These are phyloP conservation scores for Pseudogymnoascus sp. DNA, from an alignment of 2,329 filamentous ascomycete genomes.

Conservation along the genomic window DNA sequence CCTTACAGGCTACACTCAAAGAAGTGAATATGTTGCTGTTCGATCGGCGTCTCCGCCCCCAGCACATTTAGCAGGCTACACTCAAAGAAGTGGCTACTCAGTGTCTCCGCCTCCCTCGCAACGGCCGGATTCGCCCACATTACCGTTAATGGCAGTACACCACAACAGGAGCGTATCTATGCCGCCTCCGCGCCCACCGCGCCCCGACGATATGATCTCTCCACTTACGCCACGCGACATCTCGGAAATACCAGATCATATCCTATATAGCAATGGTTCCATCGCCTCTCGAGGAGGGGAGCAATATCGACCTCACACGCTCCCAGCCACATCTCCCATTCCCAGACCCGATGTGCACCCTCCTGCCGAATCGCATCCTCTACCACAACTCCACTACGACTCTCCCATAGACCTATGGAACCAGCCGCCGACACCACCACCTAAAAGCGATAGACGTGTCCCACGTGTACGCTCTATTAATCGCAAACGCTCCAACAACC, in stretches of 20 bases:
- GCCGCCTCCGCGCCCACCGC: neutral
- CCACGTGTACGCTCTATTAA: neutral
- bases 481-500: neutral
- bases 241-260: neutral
- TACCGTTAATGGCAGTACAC: neutral
- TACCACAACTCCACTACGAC: neutral
- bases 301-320: neutral
- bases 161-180: constrained; percentile 3
- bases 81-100: neutral
- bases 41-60: neutral
- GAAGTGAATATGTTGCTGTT: neutral
- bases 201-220: neutral
- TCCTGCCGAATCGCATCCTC: neutral
- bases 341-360: neutral
- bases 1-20: neutral
- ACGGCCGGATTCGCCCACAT: neutral
- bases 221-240: neutral
- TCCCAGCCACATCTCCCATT: neutral
- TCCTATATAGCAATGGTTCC: neutral
- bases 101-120: neutral
- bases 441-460: neutral
- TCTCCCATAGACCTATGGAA: neutral
- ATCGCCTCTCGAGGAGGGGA: neutral
- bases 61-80: too few relatives aligned
- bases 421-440: neutral